These are phyloP conservation scores for Leishmania arabica DNA, from an alignment of 208 protist genomes.

Conservation along the genomic window DNA sequence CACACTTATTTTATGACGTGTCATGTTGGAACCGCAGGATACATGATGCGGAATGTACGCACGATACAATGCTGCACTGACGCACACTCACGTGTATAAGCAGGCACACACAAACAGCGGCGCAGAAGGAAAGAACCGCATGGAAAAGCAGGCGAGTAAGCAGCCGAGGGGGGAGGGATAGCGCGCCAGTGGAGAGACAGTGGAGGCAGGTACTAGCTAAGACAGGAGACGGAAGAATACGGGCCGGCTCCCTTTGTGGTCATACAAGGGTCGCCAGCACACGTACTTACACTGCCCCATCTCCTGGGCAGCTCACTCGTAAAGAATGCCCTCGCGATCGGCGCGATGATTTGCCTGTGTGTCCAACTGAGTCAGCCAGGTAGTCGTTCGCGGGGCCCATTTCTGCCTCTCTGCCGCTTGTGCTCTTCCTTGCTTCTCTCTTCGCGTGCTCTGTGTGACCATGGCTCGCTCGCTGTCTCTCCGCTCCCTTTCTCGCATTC, in stretches of 20 bases:
- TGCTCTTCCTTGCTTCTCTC: background rate
- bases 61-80: background rate
- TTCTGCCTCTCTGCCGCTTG: background rate
- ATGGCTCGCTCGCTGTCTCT: background rate
- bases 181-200: background rate
- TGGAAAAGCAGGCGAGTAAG: background rate
- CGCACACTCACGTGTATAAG: background rate
- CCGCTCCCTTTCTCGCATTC: background rate
- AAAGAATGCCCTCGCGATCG: background rate
- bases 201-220: background rate
- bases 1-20: constrained; percentile 17
- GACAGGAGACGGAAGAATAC: background rate
- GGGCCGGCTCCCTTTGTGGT: background rate
- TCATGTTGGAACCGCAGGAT: constrained; percentile 38
- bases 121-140: background rate
- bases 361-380: background rate
- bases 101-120: background rate
- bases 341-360: background rate
- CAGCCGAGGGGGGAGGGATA: background rate
- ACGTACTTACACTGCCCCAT: background rate
- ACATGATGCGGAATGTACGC: constrained; percentile 23
- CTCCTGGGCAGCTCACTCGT: background rate
- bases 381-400: background rate
- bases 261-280: background rate
- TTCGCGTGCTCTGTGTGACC: background rate